Percentiles rank a stretch among this genome's conserved stretches.
These are phyloP conservation scores for Euryodendron excelsum DNA, from an alignment of 148 eudicot genomes.

Conservation along the genomic window DNA sequence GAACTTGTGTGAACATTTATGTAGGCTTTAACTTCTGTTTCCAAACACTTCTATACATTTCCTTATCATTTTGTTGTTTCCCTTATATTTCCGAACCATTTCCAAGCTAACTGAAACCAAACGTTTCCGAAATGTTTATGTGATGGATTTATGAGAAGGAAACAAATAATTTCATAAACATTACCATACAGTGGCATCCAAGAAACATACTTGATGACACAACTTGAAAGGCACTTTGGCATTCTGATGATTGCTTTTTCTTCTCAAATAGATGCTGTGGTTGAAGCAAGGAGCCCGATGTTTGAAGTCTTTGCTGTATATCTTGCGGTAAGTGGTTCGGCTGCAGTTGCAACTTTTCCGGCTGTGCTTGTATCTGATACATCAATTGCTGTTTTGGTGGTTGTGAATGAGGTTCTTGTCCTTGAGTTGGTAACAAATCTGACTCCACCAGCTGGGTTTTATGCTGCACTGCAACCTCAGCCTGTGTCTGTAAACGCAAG, in stretches of 20 bases:
- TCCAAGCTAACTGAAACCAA: too few relatives aligned
- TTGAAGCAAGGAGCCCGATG: constrained; percentile 2
- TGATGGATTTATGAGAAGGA: neutral
- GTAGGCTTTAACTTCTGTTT: too few relatives aligned
- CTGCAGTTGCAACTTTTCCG: neutral
- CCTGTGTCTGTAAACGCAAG: constrained; percentile 45
- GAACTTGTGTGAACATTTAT: too few relatives aligned
- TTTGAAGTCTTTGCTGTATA: constrained; percentile 1
- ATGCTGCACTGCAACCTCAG: constrained; percentile 48
- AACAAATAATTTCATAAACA: neutral
- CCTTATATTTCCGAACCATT: too few relatives aligned
- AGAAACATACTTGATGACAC: constrained; percentile 11
- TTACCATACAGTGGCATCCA: neutral
- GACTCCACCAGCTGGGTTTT: constrained; percentile 41
- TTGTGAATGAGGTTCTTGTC: constrained; percentile 41
- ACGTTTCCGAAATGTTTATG: too few relatives aligned
- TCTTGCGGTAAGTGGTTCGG: constrained; percentile 8
- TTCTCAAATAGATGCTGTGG: constrained; percentile 9
- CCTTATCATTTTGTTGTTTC: too few relatives aligned
- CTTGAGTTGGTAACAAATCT: constrained; percentile 41
- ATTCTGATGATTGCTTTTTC: constrained; percentile 1
- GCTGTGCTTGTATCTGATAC: constrained; percentile 4
- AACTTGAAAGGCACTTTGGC: neutral
- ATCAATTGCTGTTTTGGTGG: constrained; percentile 35
- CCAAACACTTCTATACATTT: too few relatives aligned